A percentile compares a stretch with the other conserved stretches of the same genome.
phyloP scores from a whole-genome alignment of 108 stramenopile genomes.

The Ochromonas danica region DNA sequence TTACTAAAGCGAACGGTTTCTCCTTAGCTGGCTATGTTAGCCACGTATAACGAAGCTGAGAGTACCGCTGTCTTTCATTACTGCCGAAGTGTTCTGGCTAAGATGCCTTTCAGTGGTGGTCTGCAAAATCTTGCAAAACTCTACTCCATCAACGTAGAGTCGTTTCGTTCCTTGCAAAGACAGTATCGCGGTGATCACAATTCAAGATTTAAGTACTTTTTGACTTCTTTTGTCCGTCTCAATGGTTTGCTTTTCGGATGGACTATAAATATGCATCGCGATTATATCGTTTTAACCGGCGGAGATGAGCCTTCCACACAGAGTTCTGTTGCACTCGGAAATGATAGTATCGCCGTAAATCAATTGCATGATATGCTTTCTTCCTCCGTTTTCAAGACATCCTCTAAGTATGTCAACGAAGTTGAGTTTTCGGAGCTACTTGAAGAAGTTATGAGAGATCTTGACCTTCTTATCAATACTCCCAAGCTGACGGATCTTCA shows the following conservation, averaged over 20 bases:
- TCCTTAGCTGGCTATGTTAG: constrained; percentile 7
- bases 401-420: too few species aligned
- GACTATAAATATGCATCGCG: neutral
- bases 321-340: too few species aligned
- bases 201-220: too few species aligned
- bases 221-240: neutral
- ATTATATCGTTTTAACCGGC: too few species aligned
- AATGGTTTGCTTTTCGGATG: neutral
- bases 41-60: constrained; percentile 20
- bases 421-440: neutral
- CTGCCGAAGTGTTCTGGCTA: neutral
- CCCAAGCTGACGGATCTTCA: neutral
- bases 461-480: neutral
- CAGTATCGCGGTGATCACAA: too few species aligned
- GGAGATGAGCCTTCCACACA: too few species aligned
- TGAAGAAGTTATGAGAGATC: neutral
- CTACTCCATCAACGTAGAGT: neutral
- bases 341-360: too few species aligned
- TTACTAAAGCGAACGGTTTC: too few species aligned
- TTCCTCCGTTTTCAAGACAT: too few species aligned
- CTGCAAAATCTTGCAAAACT: neutral
- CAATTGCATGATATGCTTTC: too few species aligned
- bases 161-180: neutral
- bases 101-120: neutral
- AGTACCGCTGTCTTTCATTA: constrained; percentile 4